A percentile compares a stretch with the other conserved stretches of the same genome.
phyloP scores from a whole-genome alignment of 2,329 filamentous ascomycete genomes.

The Helminthosporium solani region DNA sequence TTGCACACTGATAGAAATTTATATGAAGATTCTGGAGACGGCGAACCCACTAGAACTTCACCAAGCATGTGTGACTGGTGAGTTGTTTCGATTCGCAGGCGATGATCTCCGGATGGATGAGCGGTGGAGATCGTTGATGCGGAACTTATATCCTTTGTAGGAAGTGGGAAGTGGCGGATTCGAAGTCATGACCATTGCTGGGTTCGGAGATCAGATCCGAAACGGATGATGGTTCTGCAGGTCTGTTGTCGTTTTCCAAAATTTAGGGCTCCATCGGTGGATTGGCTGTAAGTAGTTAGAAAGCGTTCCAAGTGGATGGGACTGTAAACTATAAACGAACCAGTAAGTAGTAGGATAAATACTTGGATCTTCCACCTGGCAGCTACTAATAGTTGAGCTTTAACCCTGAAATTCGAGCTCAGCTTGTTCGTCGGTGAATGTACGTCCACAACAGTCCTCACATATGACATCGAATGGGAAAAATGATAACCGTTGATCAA shows the following conservation, averaged over 20 bases:
- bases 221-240: background rate
- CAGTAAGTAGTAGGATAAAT: no score
- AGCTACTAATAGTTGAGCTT: no score
- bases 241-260: constrained; percentile 1
- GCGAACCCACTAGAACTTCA: constrained; percentile 25
- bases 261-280: constrained; percentile 3
- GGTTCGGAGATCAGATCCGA: background rate
- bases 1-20: constrained; percentile 29
- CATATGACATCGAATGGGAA: no score
- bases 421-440: no score
- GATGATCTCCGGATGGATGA: constrained; percentile 18
- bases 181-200: background rate
- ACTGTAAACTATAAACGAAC: no score
- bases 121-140: constrained; percentile 19
- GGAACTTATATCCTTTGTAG: constrained; percentile 20
- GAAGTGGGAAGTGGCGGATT: no score
- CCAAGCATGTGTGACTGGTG: constrained; percentile 22
- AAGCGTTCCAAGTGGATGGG: no score
- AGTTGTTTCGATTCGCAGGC: constrained; percentile 24
- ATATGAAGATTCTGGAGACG: constrained; percentile 19
- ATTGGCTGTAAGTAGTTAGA: no score
- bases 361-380: no score
- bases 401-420: no score
- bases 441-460: no score
- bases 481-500: no score